Evolutionary conservation across 2,329 filamentous ascomycete species (phyloP), one percentile per base, ranked within the genome.

Genomic region (Fusarium pseudoanthophilum): DNA sequence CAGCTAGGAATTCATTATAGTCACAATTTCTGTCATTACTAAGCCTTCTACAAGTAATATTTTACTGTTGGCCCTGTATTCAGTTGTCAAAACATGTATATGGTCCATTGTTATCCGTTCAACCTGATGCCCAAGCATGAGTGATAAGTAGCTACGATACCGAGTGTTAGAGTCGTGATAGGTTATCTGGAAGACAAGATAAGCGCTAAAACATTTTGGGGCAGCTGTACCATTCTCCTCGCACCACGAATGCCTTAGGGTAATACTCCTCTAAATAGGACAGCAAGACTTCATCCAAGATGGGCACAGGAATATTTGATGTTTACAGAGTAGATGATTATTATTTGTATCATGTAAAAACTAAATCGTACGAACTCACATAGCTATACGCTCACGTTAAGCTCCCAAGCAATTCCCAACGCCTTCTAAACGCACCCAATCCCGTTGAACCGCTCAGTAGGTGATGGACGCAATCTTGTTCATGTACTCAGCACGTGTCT

Each of bases 391-490:
- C 18, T 8, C 7, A 21, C 51, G 18, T 10, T 39, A 11, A 5
- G 11, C 21, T 28, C 14, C 20, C 20, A 28, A 28, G 2, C 24
- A 40, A 37, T 15, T 3, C 6, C 20, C 4, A n/a, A 53, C 16
- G 30, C 28, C 28, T 21, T 43, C n/a, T 10, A 21, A 26, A 15
- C 8, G 18, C 11, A 21, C n/a, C 28, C 7, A 21, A 7, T 18
- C 4, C 18, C n/a, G 8, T 18, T 4, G 5, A 26, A 7, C 18
- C 14, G 2, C 11, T 46, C 40, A 83, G 64, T 82, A 84, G 2
- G 83, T 84, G 34, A 85, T 75, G 3, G 75, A 79, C 0, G 76
- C 80, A 60, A 82, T 79, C 78, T 84, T 86, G 28, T 79, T 75
- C 24, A 74, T 20, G 46, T 82, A 85, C 40, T 68, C 75, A 6